Conservation (phyloP, 139 green algal genomes). For the Chlamydomonas schloesseri region DNA sequence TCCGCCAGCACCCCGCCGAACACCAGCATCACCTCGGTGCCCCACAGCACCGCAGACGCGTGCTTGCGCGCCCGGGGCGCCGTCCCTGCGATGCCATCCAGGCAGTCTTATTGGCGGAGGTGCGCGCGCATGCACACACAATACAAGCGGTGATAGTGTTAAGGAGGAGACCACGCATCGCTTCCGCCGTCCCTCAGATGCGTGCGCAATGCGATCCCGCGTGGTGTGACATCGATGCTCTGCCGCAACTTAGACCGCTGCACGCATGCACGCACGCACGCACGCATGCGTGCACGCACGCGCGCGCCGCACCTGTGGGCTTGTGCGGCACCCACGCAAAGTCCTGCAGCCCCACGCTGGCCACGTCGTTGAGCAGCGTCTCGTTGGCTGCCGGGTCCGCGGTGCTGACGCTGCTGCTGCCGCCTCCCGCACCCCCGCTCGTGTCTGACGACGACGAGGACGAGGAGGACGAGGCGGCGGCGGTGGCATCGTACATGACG, state of each 20-base stretch:
- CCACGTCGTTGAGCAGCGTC: constrained; percentile 3
- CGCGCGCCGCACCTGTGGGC: constrained; percentile 11
- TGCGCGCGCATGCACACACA: too few species aligned
- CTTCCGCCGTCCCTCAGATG: too few species aligned
- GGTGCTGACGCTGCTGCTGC: background rate
- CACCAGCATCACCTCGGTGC: constrained; percentile 14
- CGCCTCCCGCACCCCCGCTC: background rate
- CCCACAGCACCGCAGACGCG: background rate
- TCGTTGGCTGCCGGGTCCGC: background rate
- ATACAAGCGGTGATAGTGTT: too few species aligned
- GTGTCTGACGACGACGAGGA: background rate
- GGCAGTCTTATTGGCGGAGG: too few species aligned
- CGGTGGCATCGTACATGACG: background rate
- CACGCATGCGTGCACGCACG: too few species aligned
- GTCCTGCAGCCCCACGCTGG: background rate
- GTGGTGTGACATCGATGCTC: too few species aligned
- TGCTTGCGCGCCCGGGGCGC: background rate
- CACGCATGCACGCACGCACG: too few species aligned
- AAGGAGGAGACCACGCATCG: too few species aligned
- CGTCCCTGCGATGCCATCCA: background rate
- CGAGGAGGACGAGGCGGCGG: too few species aligned
- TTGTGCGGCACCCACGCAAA: constrained; percentile 9
- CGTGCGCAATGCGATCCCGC: too few species aligned
- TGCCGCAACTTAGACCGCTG: too few species aligned
- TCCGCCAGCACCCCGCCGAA: background rate